Conservation (phyloP, 192 early-diverging fungal species). For the Chytriomyces sp. region DNA sequence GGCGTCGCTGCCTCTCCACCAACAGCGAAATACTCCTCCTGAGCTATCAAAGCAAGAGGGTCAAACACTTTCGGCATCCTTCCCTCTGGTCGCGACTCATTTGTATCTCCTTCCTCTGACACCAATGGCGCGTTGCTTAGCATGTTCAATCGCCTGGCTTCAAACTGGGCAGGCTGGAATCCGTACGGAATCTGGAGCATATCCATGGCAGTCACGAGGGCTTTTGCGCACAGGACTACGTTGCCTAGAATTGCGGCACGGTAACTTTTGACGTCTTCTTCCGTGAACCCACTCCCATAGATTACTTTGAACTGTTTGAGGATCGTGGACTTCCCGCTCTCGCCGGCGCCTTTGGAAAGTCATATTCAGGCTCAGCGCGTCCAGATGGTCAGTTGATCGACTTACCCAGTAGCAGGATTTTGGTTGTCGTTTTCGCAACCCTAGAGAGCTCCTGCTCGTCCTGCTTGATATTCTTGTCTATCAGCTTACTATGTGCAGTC, state of each 20-base stretch:
- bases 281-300: constrained; percentile 38
- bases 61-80: background rate
- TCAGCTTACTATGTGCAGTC: background rate
- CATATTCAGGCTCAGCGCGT: background rate
- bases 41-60: background rate
- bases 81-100: background rate
- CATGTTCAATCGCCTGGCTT: background rate
- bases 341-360: constrained; percentile 35
- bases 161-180: background rate
- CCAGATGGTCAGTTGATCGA: background rate
- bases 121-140: background rate
- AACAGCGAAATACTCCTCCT: background rate
- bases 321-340: constrained; percentile 49
- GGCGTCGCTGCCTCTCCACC: background rate
- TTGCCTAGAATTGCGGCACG: constrained; percentile 37
- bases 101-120: background rate
- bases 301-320: constrained; percentile 50
- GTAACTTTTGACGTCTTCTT: constrained; percentile 36
- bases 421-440: background rate
- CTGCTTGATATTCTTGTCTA: background rate
- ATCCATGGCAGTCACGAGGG: constrained; percentile 40
- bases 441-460: background rate
- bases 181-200: constrained; percentile 28
- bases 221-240: constrained; percentile 30
- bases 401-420: constrained; percentile 6